phyloP scores from a whole-genome alignment of 352 stramenopile genomes.

The Phytophthora ramorum region DNA sequence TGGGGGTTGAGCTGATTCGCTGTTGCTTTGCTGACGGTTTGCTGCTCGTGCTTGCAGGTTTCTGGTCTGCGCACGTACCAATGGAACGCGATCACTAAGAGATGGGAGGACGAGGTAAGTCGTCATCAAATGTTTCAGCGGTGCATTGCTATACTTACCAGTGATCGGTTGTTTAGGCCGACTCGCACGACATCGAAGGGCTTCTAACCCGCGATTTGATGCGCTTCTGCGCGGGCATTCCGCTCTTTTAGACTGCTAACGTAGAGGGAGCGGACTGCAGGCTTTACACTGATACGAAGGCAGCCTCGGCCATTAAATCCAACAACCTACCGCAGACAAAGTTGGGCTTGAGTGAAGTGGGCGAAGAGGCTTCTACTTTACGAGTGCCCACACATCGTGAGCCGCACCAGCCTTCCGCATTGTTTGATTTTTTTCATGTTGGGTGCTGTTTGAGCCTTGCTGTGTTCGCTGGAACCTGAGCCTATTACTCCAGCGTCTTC shows the following conservation, averaged over 20 bases:
- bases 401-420: conserved; percentile 28
- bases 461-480: conserved; percentile 36
- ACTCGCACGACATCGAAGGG: conserved; percentile 83
- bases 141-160: conserved; percentile 9
- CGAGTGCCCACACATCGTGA: conserved; percentile 32
- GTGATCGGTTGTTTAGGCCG: conserved; percentile 40
- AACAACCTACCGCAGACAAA: conserved; percentile 18
- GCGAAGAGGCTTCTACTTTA: conserved; percentile 37
- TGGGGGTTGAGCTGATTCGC: neutral
- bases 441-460: conserved; percentile 24
- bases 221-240: conserved; percentile 74
- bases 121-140: neutral
- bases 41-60: conserved; percentile 44
- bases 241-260: conserved; percentile 57
- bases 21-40: conserved; percentile 1
- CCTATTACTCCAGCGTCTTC: conserved; percentile 94
- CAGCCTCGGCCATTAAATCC: neutral
- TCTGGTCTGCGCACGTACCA: conserved; percentile 75
- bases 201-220: conserved; percentile 85
- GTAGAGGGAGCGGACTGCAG: neutral
- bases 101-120: conserved; percentile 82
- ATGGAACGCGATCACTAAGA: conserved; percentile 72
- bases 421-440: conserved; percentile 32
- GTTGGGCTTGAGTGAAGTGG: conserved; percentile 10
- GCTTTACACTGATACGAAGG: neutral